phyloP scores from a whole-genome alignment of 768 basidiomycete genomes.

The Pleurotus sapidus region DNA sequence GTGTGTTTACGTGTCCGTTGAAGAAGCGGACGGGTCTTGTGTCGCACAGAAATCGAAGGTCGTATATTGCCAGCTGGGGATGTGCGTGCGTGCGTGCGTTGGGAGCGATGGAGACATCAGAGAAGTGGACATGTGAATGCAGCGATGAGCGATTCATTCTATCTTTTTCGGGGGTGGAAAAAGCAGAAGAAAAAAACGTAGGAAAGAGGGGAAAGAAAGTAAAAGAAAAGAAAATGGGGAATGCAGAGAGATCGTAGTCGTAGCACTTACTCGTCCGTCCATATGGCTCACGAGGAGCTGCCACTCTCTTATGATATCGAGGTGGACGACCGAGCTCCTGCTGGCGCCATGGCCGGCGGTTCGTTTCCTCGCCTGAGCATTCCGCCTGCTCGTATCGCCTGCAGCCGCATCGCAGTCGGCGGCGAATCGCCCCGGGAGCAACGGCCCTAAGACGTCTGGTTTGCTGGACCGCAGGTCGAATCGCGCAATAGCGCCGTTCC shows the following conservation, averaged over 20 bases:
- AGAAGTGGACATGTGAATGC: too few relatives aligned
- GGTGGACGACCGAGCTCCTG: constrained; percentile 49
- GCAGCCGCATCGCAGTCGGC: too few relatives aligned
- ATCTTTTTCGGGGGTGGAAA: too few relatives aligned
- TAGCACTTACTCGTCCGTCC: constrained; percentile 51
- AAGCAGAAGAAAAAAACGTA: too few relatives aligned
- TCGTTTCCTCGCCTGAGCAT: too few relatives aligned
- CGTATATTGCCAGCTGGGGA: constrained; percentile 56
- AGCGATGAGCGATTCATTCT: too few relatives aligned
- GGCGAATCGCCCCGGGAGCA: constrained; percentile 28
- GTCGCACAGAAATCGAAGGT: constrained; percentile 53
- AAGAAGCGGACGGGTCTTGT: constrained; percentile 44
- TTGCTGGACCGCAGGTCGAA: constrained; percentile 54
- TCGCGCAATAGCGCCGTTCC: constrained; percentile 56
- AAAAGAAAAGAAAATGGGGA: background rate
- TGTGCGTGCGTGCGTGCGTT: background rate
- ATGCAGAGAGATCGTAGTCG: background rate
- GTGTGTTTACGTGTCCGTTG: constrained; percentile 56
- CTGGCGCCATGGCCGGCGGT: too few relatives aligned
- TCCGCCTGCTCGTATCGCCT: too few relatives aligned
- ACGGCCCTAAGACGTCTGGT: constrained; percentile 27
- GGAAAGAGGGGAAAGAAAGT: background rate
- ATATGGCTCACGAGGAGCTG: constrained; percentile 58
- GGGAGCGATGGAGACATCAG: too few relatives aligned
- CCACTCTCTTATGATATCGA: constrained; percentile 46